A percentile compares a stretch with the other conserved stretches of the same genome.
These are phyloP conservation scores for Fusarium sterilihyphosum DNA, from an alignment of 2,329 filamentous ascomycete genomes.

Conservation along the genomic window DNA sequence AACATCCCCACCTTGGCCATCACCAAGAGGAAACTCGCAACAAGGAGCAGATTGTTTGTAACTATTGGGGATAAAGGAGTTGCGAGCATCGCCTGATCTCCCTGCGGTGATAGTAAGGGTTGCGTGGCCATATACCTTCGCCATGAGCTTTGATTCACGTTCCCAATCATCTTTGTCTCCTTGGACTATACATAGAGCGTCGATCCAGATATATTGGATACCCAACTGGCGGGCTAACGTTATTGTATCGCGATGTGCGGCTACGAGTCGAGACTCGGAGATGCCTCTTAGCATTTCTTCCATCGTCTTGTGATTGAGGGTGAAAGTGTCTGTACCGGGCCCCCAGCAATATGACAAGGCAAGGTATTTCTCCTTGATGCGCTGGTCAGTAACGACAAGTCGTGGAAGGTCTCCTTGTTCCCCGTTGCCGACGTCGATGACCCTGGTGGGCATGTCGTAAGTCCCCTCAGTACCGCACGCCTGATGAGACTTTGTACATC, in stretches of 20 bases:
- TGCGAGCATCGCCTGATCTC: constrained; percentile 11
- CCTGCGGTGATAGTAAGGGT: constrained; percentile 9
- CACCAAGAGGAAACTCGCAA: background rate
- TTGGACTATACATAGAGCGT: background rate
- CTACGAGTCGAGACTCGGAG: background rate
- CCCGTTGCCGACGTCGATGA: background rate
- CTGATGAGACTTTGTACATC: background rate
- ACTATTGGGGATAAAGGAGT: background rate
- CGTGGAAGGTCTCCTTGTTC: background rate
- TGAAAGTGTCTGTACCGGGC: constrained; percentile 7
- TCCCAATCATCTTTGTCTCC: background rate
- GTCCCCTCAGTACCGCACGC: background rate
- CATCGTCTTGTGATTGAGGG: background rate
- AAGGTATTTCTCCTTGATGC: background rate
- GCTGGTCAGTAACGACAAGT: background rate
- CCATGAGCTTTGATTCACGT: background rate
- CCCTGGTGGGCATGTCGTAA: constrained; percentile 2
- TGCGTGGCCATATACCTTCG: background rate
- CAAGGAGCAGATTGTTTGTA: background rate
- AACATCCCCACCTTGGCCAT: background rate
- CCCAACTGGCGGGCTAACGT: background rate
- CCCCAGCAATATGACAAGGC: constrained; percentile 17
- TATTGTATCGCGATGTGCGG: background rate
- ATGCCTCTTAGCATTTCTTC: background rate
- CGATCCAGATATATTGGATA: constrained; percentile 2